These are phyloP conservation scores for Ustilago lituana DNA, from an alignment of 1,284 basidiomycete species.

Conservation along the genomic window DNA sequence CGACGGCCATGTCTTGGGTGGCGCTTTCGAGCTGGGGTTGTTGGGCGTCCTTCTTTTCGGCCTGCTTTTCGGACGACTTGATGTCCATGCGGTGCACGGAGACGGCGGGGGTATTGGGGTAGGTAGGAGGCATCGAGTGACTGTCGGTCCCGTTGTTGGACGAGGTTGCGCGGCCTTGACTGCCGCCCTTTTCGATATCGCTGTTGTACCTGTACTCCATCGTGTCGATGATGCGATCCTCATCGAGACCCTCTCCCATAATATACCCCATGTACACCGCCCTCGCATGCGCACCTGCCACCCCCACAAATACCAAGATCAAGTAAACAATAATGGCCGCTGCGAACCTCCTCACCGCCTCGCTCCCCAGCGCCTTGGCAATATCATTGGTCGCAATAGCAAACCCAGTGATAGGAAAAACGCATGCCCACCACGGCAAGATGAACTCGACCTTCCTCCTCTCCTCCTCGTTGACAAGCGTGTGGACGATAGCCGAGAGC, in stretches of 20 bases:
- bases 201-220: slow-evolving; percentile 7
- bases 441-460: slow-evolving; percentile 28
- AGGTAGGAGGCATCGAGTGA: slow-evolving; percentile 20
- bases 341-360: slow-evolving; percentile 6
- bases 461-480: not conserved
- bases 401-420: slow-evolving; percentile 44
- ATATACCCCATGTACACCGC: too few relatives aligned
- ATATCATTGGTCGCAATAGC: slow-evolving; percentile 23
- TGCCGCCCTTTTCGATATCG: not conserved
- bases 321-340: slow-evolving; percentile 23
- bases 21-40: too few relatives aligned
- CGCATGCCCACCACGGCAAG: slow-evolving; percentile 43
- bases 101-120: slow-evolving; percentile 16
- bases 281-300: slow-evolving; percentile 11
- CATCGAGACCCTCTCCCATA: slow-evolving; percentile 19
- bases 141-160: too few relatives aligned
- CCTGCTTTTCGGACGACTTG: not conserved
- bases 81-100: slow-evolving; percentile 4
- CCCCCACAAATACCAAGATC: slow-evolving; percentile 5
- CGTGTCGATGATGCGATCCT: slow-evolving; percentile 40
- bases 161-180: not conserved
- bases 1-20: too few relatives aligned
- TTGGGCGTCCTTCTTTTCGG: not conserved
- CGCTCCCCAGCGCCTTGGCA: slow-evolving; percentile 8
- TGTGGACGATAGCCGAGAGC: slow-evolving; percentile 10